Evolutionary conservation across 768 basidiomycete species (phyloP).

Genomic region (Podaxis carcinomalis): DNA sequence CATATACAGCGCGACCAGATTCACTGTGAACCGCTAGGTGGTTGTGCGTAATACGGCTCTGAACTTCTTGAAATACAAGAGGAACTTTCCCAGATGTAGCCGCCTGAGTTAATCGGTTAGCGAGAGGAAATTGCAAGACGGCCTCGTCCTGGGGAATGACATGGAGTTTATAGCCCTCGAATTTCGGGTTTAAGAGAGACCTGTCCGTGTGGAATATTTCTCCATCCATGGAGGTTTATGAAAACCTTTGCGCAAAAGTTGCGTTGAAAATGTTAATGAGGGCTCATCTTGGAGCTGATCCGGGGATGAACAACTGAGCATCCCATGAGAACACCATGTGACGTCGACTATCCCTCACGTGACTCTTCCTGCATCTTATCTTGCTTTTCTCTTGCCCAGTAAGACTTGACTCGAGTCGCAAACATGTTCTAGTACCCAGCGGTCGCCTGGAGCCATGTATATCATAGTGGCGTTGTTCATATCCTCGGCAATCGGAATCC

Average conservation of each 20-base stretch:
- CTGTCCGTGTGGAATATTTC: conserved; percentile 39
- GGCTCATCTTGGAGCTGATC: not conserved
- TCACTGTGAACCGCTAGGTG: conserved; percentile 55
- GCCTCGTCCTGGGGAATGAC: conserved; percentile 53
- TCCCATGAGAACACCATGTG: not conserved
- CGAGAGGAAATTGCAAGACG: conserved; percentile 47
- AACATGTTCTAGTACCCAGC: too few relatives aligned
- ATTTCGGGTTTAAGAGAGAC: conserved; percentile 70
- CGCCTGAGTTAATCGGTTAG: conserved; percentile 54
- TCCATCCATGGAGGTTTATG: not conserved
- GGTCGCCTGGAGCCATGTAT: too few relatives aligned
- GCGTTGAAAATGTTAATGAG: not conserved
- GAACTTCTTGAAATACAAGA: conserved; percentile 76
- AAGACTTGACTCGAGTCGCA: too few relatives aligned
- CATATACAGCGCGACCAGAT: conserved; percentile 52
- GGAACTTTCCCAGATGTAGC: conserved; percentile 57
- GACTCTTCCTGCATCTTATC: not conserved
- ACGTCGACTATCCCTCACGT: not conserved
- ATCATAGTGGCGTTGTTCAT: too few relatives aligned
- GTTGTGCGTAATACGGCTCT: conserved; percentile 81
- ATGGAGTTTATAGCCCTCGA: conserved; percentile 80
- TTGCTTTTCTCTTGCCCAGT: too few relatives aligned
- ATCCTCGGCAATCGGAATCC: too few relatives aligned
- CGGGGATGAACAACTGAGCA: not conserved
- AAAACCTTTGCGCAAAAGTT: not conserved